Base-by-base conservation (phyloP, 176 grass and related monocot species). In the Puya raimondii region DNA sequence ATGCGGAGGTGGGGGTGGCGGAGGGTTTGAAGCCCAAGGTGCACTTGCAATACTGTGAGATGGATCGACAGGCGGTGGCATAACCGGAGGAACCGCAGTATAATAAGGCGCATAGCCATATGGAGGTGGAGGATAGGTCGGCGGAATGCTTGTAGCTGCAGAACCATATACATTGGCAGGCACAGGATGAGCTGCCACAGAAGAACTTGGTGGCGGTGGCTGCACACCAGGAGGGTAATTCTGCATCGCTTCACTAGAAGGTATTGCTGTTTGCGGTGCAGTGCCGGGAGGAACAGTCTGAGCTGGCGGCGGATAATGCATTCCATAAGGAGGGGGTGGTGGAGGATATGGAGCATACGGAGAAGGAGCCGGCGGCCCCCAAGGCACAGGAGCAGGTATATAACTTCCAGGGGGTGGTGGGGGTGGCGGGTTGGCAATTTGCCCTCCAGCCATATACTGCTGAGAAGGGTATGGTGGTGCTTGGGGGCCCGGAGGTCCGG, bases 21-120 rank as follows among this genome's bases (percentile, higher is more conserved):
- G 71, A 56, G 70, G 78, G 63, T 87, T 85, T 10, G 71, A 85
- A 10, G 78, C 78, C 90, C 94, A 99, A 76, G 89, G 87, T 68
- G 87, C 82, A 86, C 78, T 84, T 73, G 80, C 75, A 81, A 91
- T 69, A 66, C 82, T 86, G 51, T 93, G 90, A 10, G 84, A 84
- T 58, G 75, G 80, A 91, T 99, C 89, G 53, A 71, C 64, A 83
- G 72, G 29, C 61, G 74, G 75, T 54, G 82, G 88, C 47, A 78
- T 76, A 64, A 84, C 64, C 50, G 91, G 80, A 66, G 84, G 26
- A 17, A 66, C 80, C 10, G 48, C 26, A 51, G 78, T 48, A 76
- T 91, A 99, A 68, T 99, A 99, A 72, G 82, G 76, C 42, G 82
- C 48, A 75, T 99, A 93, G 61, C 72, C 77, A 81, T 85, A 99